Evolutionary conservation across 2,329 filamentous ascomycete species (phyloP).

Genomic region (Cladophialophora bantiana): DNA sequence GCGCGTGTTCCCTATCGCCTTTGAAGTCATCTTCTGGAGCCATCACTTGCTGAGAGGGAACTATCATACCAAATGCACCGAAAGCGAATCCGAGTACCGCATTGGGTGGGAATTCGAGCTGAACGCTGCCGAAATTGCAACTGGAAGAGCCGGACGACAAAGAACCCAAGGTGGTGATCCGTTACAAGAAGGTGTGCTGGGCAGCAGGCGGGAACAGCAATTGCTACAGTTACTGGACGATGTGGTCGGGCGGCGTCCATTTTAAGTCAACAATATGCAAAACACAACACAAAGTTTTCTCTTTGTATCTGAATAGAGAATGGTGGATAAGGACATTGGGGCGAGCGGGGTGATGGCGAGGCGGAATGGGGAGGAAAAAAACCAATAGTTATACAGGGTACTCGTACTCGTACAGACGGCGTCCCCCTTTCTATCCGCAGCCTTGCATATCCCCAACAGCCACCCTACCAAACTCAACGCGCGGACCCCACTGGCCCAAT

Average conservation of each 20-base stretch:
- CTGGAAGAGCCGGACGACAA: background rate
- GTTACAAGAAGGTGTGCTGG: background rate
- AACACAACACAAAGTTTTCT: background rate
- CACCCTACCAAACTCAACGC: background rate
- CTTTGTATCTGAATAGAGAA: background rate
- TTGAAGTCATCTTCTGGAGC: background rate
- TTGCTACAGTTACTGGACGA: background rate
- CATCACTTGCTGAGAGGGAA: background rate
- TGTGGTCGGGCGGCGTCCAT: background rate
- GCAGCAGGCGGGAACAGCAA: background rate
- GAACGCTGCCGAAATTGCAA: background rate
- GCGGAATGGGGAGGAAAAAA: background rate
- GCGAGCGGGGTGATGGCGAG: background rate
- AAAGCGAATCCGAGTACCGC: background rate
- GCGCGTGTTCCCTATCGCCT: background rate
- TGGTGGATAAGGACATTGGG: background rate
- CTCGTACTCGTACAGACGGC: background rate
- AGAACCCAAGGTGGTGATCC: too few relatives aligned
- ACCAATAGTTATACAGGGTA: background rate
- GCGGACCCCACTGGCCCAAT: background rate
- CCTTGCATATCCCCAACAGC: background rate
- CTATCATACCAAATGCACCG: background rate
- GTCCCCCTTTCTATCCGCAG: constrained; percentile 11
- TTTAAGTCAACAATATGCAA: background rate
- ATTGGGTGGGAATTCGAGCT: background rate